Conservation (phyloP, 805 yeast genomes). For the Cyberlindnera subsufficiens region DNA sequence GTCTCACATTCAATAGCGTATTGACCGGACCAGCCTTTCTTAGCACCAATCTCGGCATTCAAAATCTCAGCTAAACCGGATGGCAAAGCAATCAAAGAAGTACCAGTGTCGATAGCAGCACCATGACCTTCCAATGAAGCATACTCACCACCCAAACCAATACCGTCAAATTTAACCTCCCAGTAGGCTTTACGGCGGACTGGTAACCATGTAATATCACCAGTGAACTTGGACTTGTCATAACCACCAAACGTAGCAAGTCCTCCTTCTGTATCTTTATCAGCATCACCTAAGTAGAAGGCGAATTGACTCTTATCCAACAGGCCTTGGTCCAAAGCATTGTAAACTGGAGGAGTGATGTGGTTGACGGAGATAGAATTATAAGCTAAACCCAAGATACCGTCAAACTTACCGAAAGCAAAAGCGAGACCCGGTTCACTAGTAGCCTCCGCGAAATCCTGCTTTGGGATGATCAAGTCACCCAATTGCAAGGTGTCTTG, state of each 20-base stretch:
- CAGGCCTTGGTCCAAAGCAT: conserved; percentile 76
- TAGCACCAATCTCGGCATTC: conserved; percentile 95
- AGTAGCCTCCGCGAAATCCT: conserved; percentile 96
- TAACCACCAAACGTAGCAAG: conserved; percentile 94
- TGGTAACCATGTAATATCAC: conserved; percentile 92
- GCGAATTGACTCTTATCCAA: conserved; percentile 83
- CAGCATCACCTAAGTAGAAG: conserved; percentile 80
- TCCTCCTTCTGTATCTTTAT: conserved; percentile 69
- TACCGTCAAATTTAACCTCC: conserved; percentile 93
- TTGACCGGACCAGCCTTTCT: conserved; percentile 96
- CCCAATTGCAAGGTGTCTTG: conserved; percentile 81
- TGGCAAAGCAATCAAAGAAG: conserved; percentile 92
- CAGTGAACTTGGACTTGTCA: conserved; percentile 68
- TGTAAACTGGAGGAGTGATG: conserved; percentile 91
- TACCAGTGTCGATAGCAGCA: conserved; percentile 98
- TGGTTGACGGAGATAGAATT: conserved; percentile 84
- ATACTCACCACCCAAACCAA: conserved; percentile 87
- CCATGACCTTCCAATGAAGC: conserved; percentile 81
- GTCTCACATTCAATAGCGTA: conserved; percentile 86
- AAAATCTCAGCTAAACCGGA: conserved; percentile 92
- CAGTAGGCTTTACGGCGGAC: conserved; percentile 99
- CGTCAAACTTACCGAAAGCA: conserved; percentile 98
- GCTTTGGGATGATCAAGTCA: conserved; percentile 76
- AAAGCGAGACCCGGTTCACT: conserved; percentile 96
- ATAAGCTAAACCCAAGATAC: conserved; percentile 93